Evolutionary conservation across 371 early-diverging fungal genomes (phyloP), one percentile per base, ranked within the genome.

Genomic region (Haplosporangium sp.): DNA sequence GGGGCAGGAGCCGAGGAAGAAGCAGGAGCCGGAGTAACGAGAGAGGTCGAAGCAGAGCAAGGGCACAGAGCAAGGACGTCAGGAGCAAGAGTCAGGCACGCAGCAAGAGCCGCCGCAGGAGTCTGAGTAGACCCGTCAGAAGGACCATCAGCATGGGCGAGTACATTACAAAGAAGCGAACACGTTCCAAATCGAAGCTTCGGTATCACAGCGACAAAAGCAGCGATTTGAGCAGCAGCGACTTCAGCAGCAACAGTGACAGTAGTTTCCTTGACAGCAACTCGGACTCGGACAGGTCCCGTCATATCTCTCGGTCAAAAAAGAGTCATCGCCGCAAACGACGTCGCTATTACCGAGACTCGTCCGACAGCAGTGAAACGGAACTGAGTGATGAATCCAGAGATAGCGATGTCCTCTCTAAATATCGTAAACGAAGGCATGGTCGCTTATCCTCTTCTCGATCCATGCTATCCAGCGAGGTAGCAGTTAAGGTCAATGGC

Each of bases 81-180:
- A 50, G 71, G 1, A 64, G 64, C 55, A 58, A 64, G 38, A 61
- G 65, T 14, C 42, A 65, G 13, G 60, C 51, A 16, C 56, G 64
- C 10, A 74, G 74, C 47, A 74, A 51, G 56, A 74, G 68, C 29
- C 57, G 55, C 10, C 29, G 13, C 42, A 55, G 73, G 43, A 68
- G 74, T 29, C 45, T 50, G 29, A 74, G 74, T 37, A 55, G 68
- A 38, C 62, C 74, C 14, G 54, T 42, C 5, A 59, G 74, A 42
- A 54, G 58, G 6, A 52, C 38, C 3, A 42, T 74, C 42, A 43
- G 47, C 14, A 69, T 69, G 74, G 69, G 74, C 0, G 65, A 59
- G n/a, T 46, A 46, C 46, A n/a, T 58, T 7, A 21, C 46, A 6
- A 43, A 14, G 6, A 67, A 59, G 55, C 74, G 74, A 36, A 51